Conservation (phyloP, 2,329 filamentous ascomycete species). For the Aspergillus quadricinctus region DNA sequence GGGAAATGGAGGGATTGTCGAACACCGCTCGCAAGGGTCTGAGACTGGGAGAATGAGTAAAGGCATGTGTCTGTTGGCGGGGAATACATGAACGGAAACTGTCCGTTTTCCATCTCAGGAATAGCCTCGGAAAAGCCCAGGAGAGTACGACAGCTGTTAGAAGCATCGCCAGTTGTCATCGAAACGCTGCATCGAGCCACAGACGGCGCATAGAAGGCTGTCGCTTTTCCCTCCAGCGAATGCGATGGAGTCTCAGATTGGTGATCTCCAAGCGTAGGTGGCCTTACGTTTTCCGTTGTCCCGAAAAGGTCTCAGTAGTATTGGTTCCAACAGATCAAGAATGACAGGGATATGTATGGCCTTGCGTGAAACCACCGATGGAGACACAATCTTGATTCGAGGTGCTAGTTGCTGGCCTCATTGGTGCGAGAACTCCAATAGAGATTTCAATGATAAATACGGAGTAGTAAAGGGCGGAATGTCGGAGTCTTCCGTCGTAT, state of each 20-base stretch:
- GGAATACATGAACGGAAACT: neutral
- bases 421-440: neutral
- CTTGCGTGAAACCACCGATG: neutral
- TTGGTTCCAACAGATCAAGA: neutral
- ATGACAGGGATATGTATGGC: neutral
- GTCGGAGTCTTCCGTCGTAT: neutral
- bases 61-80: neutral
- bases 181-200: neutral
- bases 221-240: neutral
- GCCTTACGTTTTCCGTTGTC: neutral
- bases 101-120: neutral
- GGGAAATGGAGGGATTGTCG: neutral
- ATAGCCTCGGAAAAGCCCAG: neutral
- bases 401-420: neutral
- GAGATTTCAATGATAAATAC: neutral
- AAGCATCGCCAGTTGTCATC: neutral
- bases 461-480: neutral
- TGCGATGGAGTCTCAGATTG: no score
- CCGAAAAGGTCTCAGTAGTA: neutral
- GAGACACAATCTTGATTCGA: neutral
- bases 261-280: no score
- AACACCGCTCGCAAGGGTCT: neutral
- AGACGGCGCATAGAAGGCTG: neutral
- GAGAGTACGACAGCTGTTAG: neutral
- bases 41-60: neutral